Evolutionary conservation across 257 asterid species (phyloP), one percentile per base, ranked within the genome.

Genomic region (Lycium barbarum): DNA sequence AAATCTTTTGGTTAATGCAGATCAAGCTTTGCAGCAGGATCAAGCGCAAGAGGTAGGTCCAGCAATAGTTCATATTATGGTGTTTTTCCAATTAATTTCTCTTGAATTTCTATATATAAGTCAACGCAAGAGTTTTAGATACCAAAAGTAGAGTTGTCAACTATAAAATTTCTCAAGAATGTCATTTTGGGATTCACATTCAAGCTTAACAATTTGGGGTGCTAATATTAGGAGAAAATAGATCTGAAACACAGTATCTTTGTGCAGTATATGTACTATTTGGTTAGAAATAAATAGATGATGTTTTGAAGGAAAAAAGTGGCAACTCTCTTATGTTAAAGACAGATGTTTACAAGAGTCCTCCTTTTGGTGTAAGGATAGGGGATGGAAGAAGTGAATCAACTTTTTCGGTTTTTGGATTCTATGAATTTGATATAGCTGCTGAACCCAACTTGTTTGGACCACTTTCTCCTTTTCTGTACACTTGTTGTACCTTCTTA

Each of bases 11-110:
- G 45, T 68, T 83, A 78, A 53, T 83, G 85, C 85, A 83, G 85
- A 36, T 35, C 66, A 83, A 83, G 68, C 71, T 83, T 9, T 83
- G 54, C 53, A 6, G 53, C 68, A 83, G 80, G 65, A 83, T 83
- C 85, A 68, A 83, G 58, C 22, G 78, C 67, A 67, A 83, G 86
- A 8, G 82, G 86, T 84, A 57, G n/a, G 73, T 78, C 26, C 9
- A 9, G 82, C 49, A 8, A 53, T 51, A 26, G 47, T 26, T 76
- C 51, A 22, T 76, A 3, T 76, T 15, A 26, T 76, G 62, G 49
- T 51, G 81, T 76, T 3, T 65, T 26, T 33, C 9, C 22, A 2
- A 53, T 12, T 26, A 9, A 76, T 35, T 53, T 14, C 2, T 76
- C 63, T 76, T 76, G 65, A 76, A 78, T 26, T 53, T 22, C 26